Evolutionary conservation across 345 rosid genomes (phyloP), one percentile per base, ranked within the genome.

Genomic region (Acer campestre): DNA sequence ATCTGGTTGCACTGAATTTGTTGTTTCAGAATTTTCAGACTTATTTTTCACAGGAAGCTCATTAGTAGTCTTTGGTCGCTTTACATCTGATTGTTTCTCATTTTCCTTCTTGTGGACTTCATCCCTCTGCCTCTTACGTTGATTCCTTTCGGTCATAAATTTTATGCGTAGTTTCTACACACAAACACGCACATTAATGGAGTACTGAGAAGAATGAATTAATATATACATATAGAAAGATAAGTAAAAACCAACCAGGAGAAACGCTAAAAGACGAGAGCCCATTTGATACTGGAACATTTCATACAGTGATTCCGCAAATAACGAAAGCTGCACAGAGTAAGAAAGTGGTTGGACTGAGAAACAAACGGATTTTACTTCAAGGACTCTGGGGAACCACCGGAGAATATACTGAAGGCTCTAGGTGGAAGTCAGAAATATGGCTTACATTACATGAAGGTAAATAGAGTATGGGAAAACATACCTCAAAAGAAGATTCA

Each of bases 281-380:
- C 98, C 98, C 98, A 94, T 97, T 89, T 94, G 94, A 85, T 90
- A 85, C 82, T 97, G 98, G 72, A 97, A 93, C 98, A 91, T 91
- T 86, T 97, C 99, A 82, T 87, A 89, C 25, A 97, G 83, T 11
- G 94, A 80, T 84, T 97, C 98, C 4, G 97, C 98, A 89, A 97
- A 97, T 85, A 96, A 79, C 20, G 99, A 92, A 74, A 96, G 85
- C 99, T 95, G 91, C 88, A 85, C 75, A 72, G 64, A 75, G 11
- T 3, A 48, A 23, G 46, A 68, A 70, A 58, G 70, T 23, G 69
- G 53, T 70, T 61, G 20, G 71, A 53, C 72, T 63, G 65, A 75
- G 77, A n/a, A 76, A 68, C 66, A 67, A 10, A 64, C 44, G 10
- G 29, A 58, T 35, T 56, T 42, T 31, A 27, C 23, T 13, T 67